A percentile compares a stretch with the other conserved stretches of the same genome.
Evolutionary conservation across 2,329 filamentous ascomycete species (phyloP).

Genomic region (Escovopsis sp.): DNA sequence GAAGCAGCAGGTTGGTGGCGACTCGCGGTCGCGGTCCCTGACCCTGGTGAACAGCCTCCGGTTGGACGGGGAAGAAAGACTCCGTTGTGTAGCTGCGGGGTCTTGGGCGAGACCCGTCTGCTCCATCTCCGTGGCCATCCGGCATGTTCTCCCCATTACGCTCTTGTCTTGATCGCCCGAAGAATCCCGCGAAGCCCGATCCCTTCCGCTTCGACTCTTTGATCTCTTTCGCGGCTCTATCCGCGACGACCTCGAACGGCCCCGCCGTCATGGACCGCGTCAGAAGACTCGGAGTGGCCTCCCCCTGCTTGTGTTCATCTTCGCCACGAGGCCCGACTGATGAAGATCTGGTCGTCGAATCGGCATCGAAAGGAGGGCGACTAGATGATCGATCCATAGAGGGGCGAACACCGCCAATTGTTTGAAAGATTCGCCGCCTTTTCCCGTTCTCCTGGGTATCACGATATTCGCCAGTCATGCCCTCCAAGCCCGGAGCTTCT

Average conservation of each 20-base stretch:
- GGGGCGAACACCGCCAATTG: constrained; percentile 11
- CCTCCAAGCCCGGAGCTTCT: constrained; percentile 27
- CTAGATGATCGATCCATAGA: constrained; percentile 10
- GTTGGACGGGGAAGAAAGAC: no score
- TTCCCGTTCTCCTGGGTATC: constrained; percentile 21
- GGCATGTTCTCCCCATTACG: neutral
- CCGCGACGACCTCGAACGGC: constrained; percentile 9
- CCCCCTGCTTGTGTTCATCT: constrained; percentile 14
- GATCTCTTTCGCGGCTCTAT: constrained; percentile 1
- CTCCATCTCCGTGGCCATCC: constrained; percentile 6
- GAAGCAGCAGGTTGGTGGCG: no score
- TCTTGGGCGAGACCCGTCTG: constrained; percentile 5
- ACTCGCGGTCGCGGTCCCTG: no score
- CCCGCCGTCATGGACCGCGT: constrained; percentile 12
- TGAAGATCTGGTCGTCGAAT: constrained; percentile 8
- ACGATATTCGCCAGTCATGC: constrained; percentile 16
- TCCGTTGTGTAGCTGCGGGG: neutral
- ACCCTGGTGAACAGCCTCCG: no score
- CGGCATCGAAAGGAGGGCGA: constrained; percentile 5
- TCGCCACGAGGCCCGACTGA: constrained; percentile 9
- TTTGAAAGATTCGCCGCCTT: constrained; percentile 27
- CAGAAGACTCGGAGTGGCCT: constrained; percentile 7
- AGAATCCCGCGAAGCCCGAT: constrained; percentile 20
- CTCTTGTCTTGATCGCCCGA: constrained; percentile 11
- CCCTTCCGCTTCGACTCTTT: constrained; percentile 28